phyloP scores from a whole-genome alignment of 2,329 filamentous ascomycete species.

The Penicillium griseofulvum region DNA sequence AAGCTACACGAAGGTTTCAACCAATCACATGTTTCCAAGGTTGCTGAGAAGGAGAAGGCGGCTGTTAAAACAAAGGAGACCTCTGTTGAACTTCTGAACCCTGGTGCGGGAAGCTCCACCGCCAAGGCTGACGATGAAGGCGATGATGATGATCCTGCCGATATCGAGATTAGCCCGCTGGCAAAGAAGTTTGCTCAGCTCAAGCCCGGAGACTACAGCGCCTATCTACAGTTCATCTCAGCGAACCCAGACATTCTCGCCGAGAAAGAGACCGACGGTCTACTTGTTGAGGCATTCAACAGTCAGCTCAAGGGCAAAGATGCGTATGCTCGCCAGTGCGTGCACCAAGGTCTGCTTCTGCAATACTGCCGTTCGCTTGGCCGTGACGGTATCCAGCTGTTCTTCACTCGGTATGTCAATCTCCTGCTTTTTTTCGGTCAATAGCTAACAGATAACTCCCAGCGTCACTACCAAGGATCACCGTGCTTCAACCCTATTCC shows the following conservation, averaged over 20 bases:
- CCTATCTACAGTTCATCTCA: constrained; percentile 74
- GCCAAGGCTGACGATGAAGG: constrained; percentile 55
- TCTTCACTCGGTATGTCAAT: constrained; percentile 74
- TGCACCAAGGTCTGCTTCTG: constrained; percentile 87
- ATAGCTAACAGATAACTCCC: constrained; percentile 10
- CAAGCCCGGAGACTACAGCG: constrained; percentile 68
- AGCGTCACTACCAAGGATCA: constrained; percentile 82
- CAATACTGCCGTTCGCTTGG: constrained; percentile 94
- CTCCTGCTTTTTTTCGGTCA: neutral
- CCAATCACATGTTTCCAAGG: constrained; percentile 75
- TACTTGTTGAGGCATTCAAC: constrained; percentile 90
- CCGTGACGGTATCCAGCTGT: constrained; percentile 80
- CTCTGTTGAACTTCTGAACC: constrained; percentile 73
- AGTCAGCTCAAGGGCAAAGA: constrained; percentile 73
- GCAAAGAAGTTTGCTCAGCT: constrained; percentile 83
- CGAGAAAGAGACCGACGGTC: constrained; percentile 84
- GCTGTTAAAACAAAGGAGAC: constrained; percentile 41
- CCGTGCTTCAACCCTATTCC: constrained; percentile 86
- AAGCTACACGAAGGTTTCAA: constrained; percentile 85
- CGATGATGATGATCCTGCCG: constrained; percentile 63
- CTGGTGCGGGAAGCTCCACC: constrained; percentile 49
- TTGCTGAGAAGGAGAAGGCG: constrained; percentile 45
- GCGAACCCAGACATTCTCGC: constrained; percentile 73
- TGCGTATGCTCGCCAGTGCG: constrained; percentile 70
- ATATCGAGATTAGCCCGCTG: constrained; percentile 71